Percentiles rank a stretch among this genome's conserved stretches.
Conservation (phyloP, 2,329 filamentous ascomycete species). For the Aspergillus fumigatus region DNA sequence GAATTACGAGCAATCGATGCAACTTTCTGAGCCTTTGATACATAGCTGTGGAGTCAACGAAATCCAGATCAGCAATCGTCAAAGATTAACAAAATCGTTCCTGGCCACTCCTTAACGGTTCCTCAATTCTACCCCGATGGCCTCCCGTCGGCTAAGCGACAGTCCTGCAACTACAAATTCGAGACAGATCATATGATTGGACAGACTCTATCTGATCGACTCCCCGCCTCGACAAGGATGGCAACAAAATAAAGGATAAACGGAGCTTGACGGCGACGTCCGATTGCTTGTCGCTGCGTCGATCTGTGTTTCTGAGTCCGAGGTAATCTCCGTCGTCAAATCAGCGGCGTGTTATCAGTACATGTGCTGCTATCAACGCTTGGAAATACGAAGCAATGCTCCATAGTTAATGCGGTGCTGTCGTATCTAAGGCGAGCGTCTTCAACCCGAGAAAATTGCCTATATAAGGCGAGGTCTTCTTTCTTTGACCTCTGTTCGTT, state of each 20-base stretch:
- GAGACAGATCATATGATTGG: slow-evolving; percentile 9
- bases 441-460: not conserved
- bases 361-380: slow-evolving; percentile 24
- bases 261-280: slow-evolving; percentile 5
- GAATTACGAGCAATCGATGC: slow-evolving; percentile 11
- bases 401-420: not conserved
- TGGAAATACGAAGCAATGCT: not conserved
- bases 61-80: slow-evolving; percentile 4
- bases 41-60: not conserved
- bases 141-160: slow-evolving; percentile 10
- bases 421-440: not conserved
- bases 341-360: slow-evolving; percentile 22
- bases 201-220: not conserved
- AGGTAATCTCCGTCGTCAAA: slow-evolving; percentile 20
- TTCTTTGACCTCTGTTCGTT: not conserved
- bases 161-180: slow-evolving; percentile 1
- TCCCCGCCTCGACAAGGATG: slow-evolving; percentile 1
- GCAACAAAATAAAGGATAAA: slow-evolving; percentile 2
- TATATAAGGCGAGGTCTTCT: not conserved
- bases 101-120: not conserved
- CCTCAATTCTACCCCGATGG: slow-evolving; percentile 4
- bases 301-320: slow-evolving; percentile 1
- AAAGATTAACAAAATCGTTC: not conserved
- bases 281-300: slow-evolving; percentile 6
- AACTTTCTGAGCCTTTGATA: slow-evolving; percentile 14